Evolutionary conservation across 495 filamentous ascomycete genomes (phyloP), one percentile per base, ranked within the genome.

Genomic region (Oidiodendron maius): DNA sequence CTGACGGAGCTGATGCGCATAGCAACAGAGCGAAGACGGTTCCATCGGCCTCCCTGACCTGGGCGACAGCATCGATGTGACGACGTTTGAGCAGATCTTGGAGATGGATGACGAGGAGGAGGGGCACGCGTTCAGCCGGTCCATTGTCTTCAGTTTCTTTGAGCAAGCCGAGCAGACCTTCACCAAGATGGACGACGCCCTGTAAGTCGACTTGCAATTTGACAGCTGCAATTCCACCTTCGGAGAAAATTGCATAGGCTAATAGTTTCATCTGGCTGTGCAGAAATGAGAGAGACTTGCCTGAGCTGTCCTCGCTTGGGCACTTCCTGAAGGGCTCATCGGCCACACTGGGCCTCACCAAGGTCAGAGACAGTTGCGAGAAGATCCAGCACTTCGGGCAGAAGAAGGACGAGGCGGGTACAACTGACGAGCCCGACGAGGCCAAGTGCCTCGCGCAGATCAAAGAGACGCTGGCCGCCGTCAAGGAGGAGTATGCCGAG

Each of bases 321-420:
- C 93, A 98, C 68, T 98, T 96, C 71, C 72, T 98, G 45, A 98
- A 98, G 67, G 93, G 93, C 32, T 96, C 91, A n/a, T 96, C 91
- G 9, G 93, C 93, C 16, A 97, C 94, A 5, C 80, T 98, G 42
- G 93, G 93, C 18, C 77, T 98, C 32, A 87, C 72, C 57, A 94
- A 95, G 68, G 86, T 98, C 60, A 88, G 88, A 63, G 90, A 96
- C 57, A 81, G 77, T 46, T 98, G 93, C 64, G 91, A 96, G 66
- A 87, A 94, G 73, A 95, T 98, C 57, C 93, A 98, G 64, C 84
- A 96, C 62, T 94, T 81, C 58, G 93, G 94, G 38, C 80, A 81
- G 55, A 71, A 72, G 44, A 84, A 87, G 63, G 89, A 88, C 53
- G 83, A 91, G 40, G 81, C 80, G 15, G 89, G 91, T n/a, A 69